Conservation (phyloP, 2,329 filamentous ascomycete genomes). For the Nemania serpens region DNA sequence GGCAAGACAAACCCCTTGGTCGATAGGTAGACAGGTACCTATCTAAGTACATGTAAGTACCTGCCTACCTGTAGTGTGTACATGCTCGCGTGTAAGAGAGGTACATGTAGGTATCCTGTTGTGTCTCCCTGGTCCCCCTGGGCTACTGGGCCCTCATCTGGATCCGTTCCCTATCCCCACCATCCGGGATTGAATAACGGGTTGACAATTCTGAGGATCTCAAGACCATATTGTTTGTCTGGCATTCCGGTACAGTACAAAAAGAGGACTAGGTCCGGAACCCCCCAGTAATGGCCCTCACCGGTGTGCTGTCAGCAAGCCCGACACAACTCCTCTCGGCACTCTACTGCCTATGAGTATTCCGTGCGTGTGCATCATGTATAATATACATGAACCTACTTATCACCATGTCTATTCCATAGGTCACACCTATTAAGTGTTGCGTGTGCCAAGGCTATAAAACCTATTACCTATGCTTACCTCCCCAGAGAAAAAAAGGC, state of each 20-base stretch:
- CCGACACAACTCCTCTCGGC: neutral
- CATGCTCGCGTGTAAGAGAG: neutral
- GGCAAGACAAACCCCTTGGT: slow-evolving; percentile 8
- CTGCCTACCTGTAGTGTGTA: neutral
- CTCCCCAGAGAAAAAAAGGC: slow-evolving; percentile 1
- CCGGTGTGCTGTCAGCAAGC: slow-evolving; percentile 13
- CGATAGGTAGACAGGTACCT: neutral
- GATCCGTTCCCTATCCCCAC: slow-evolving; percentile 1
- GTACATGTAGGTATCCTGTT: neutral
- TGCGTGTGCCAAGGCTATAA: slow-evolving; percentile 1
- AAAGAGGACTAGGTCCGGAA: slow-evolving; percentile 6
- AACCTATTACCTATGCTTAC: slow-evolving; percentile 2
- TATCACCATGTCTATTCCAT: neutral
- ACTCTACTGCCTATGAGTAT: neutral
- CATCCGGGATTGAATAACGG: slow-evolving; percentile 1
- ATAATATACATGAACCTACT: neutral
- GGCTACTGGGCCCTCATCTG: slow-evolving; percentile 1
- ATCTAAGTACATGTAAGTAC: neutral
- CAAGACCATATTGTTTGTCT: neutral
- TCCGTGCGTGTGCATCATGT: neutral
- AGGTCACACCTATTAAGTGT: too few species aligned
- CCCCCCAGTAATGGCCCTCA: slow-evolving; percentile 3
- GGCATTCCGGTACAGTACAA: neutral
- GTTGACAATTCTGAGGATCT: neutral
- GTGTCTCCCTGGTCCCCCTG: slow-evolving; percentile 3